Evolutionary conservation across 768 basidiomycete species (phyloP).

Genomic region (Stropharia rugosoannulata): DNA sequence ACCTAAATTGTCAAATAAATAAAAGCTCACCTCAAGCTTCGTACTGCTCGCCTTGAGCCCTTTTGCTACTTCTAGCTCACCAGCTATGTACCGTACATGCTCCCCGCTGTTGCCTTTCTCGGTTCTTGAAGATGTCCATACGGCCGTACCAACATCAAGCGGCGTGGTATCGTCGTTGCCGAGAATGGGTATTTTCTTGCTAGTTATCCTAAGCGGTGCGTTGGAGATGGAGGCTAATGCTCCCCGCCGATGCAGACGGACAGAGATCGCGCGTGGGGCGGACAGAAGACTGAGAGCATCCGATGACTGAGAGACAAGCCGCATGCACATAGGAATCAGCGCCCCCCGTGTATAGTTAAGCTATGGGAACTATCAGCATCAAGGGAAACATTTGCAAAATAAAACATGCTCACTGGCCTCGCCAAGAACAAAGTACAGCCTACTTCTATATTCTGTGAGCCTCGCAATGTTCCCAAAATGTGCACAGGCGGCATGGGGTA

Average conservation of each 20-base stretch:
- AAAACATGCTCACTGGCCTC: background rate
- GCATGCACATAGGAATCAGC: background rate
- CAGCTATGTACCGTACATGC: background rate
- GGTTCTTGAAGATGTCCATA: background rate
- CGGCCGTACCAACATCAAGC: background rate
- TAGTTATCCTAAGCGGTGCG: no score
- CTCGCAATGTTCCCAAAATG: background rate
- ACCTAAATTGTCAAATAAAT: background rate
- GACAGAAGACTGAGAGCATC: background rate
- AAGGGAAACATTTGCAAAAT: background rate
- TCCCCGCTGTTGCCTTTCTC: background rate
- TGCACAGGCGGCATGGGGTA: background rate
- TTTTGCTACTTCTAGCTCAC: background rate
- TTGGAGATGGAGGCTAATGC: background rate
- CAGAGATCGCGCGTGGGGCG: background rate
- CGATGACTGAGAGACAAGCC: background rate
- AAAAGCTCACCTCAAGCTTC: background rate
- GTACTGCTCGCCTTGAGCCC: background rate
- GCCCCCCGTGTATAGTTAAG: background rate
- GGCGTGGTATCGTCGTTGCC: background rate
- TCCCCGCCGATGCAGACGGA: background rate
- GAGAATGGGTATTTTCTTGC: no score
- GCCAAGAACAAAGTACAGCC: no score
- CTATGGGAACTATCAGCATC: background rate
- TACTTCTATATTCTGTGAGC: no score